These are phyloP conservation scores for Coffea humblotiana DNA, from an alignment of 305 asterid genomes.

Conservation along the genomic window DNA sequence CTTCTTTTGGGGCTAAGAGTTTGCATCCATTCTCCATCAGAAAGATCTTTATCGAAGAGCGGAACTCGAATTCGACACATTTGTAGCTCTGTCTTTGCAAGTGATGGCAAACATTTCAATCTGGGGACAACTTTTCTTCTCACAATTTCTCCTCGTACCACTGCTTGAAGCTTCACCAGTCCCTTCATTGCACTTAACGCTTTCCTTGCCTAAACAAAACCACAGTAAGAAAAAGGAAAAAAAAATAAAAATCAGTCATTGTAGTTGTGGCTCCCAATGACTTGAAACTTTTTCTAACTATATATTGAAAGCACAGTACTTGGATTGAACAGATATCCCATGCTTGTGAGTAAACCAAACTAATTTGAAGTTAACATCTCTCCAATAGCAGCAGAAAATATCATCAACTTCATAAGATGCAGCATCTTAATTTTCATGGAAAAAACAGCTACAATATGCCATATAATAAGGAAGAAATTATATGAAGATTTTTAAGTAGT, in stretches of 20 bases:
- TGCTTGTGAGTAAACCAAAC: not conserved
- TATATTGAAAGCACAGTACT: not conserved
- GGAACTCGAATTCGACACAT: slow-evolving; percentile 42
- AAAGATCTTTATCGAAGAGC: slow-evolving; percentile 39
- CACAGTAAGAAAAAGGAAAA: not conserved
- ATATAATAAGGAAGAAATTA: not conserved
- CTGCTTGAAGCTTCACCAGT: slow-evolving; percentile 81
- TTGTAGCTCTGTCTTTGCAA: slow-evolving; percentile 27
- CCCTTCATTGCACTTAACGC: slow-evolving; percentile 83
- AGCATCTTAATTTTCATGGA: not conserved
- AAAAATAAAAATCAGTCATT: not conserved
- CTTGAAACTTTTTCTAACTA: not conserved
- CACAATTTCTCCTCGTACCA: slow-evolving; percentile 70
- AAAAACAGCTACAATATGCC: not conserved
- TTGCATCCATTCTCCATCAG: slow-evolving; percentile 45
- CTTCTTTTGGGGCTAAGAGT: slow-evolving; percentile 34
- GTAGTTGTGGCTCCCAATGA: not conserved
- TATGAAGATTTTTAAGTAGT: not conserved
- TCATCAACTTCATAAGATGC: not conserved
- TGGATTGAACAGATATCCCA: not conserved
- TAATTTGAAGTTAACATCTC: not conserved
- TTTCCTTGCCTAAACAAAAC: slow-evolving; percentile 62
- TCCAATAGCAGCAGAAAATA: not conserved
- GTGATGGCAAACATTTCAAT: slow-evolving; percentile 27
- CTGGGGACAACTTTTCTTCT: slow-evolving; percentile 42